Conservation (phyloP, 2,329 filamentous ascomycete species). For the Trichoderma brevicompactum region DNA sequence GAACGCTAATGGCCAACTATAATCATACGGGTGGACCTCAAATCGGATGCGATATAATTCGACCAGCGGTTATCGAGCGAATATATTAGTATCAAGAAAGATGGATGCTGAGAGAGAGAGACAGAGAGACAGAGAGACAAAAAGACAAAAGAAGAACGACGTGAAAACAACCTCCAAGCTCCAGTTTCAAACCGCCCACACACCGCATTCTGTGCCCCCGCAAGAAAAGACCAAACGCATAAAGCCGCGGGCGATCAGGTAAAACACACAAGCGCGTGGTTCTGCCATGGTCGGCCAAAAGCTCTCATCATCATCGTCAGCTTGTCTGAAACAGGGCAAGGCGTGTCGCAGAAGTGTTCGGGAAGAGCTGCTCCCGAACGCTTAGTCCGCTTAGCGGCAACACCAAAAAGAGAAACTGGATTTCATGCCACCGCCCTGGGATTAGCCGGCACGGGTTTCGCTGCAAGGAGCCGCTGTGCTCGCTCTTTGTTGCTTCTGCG, state of each 20-base stretch:
- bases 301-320: not conserved
- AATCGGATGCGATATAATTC: not conserved
- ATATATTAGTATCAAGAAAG: not conserved
- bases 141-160: not conserved
- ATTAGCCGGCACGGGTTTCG: not conserved
- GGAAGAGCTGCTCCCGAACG: slow-evolving; percentile 14
- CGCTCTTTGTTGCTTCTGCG: not conserved
- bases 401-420: not conserved
- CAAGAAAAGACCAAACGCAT: not conserved
- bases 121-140: not conserved
- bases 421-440: no score
- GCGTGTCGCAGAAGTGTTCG: slow-evolving; percentile 20
- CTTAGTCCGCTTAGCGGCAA: slow-evolving; percentile 10
- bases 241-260: not conserved
- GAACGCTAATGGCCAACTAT: not conserved
- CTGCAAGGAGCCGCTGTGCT: no score
- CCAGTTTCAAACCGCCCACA: not conserved
- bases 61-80: not conserved
- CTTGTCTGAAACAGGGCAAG: slow-evolving; percentile 21
- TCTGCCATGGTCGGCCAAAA: not conserved
- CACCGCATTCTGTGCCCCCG: not conserved
- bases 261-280: slow-evolving; percentile 5
- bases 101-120: not conserved
- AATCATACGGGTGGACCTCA: not conserved
- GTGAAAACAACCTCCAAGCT: not conserved